Conservation (phyloP, 768 basidiomycete species). For the Rhizopogon vinicolor region DNA sequence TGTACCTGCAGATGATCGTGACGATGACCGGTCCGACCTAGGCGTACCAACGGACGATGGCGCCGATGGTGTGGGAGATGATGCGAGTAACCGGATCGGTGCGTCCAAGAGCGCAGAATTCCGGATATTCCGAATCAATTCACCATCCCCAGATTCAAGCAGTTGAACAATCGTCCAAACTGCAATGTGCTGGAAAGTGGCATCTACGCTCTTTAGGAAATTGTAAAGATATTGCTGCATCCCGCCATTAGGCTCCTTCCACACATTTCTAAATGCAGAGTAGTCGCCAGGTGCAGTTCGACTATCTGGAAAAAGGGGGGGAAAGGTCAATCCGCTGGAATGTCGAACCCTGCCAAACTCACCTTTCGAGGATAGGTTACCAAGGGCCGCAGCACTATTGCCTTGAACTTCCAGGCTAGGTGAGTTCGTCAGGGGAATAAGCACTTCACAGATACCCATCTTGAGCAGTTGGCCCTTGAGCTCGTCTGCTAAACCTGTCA, state of each 20-base stretch:
- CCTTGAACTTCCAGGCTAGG: slow-evolving; percentile 97
- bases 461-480: slow-evolving; percentile 94
- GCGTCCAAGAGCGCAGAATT: slow-evolving; percentile 76
- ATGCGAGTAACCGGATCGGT: slow-evolving; percentile 80
- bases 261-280: slow-evolving; percentile 94
- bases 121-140: slow-evolving; percentile 87
- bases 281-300: slow-evolving; percentile 82
- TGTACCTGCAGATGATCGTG: slow-evolving; percentile 76
- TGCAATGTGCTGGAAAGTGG: slow-evolving; percentile 99
- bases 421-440: slow-evolving; percentile 95
- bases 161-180: slow-evolving; percentile 99
- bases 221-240: slow-evolving; percentile 93
- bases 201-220: slow-evolving; percentile 89
- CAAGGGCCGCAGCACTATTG: slow-evolving; percentile 95
- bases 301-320: slow-evolving; percentile 46
- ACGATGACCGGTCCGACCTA: slow-evolving; percentile 60
- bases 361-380: slow-evolving; percentile 97
- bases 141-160: slow-evolving; percentile 93
- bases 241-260: slow-evolving; percentile 97
- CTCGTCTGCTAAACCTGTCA: slow-evolving; percentile 59
- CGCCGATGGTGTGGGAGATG: slow-evolving; percentile 64
- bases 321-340: background rate
- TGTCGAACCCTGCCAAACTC: slow-evolving; percentile 9
- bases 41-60: slow-evolving; percentile 74
- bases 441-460: slow-evolving; percentile 97